Conservation (phyloP, 495 filamentous ascomycete genomes). For the Hypoxylon cercidicola region DNA sequence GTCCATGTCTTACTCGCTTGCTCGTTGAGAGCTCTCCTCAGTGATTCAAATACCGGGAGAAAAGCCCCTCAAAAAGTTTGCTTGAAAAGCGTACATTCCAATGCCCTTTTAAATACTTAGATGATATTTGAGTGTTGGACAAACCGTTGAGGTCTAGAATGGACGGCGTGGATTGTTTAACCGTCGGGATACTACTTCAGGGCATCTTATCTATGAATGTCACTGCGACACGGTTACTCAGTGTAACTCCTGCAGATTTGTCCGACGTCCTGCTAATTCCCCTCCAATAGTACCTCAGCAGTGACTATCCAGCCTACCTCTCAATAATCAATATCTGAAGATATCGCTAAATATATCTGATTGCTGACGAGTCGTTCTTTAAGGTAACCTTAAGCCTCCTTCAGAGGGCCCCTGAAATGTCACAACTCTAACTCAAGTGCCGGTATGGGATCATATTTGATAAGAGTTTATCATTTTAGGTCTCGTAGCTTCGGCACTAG, state of each 20-base stretch:
- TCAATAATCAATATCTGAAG: background rate
- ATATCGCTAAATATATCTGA: background rate
- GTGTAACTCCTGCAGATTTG: conserved; percentile 7
- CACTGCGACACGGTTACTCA: conserved; percentile 1
- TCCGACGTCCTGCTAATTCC: conserved; percentile 27
- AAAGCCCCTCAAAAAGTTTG: background rate
- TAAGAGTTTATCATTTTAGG: no score
- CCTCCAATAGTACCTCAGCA: background rate
- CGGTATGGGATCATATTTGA: no score
- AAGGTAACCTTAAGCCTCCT: background rate
- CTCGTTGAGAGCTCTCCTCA: no score
- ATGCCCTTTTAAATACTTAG: conserved; percentile 1
- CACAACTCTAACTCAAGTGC: no score
- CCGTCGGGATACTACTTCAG: conserved; percentile 13
- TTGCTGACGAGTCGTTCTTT: background rate
- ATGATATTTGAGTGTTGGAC: background rate
- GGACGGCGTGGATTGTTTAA: conserved; percentile 18
- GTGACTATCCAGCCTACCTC: conserved; percentile 2
- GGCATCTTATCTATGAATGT: conserved; percentile 1
- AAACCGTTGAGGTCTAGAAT: background rate
- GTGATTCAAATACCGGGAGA: no score
- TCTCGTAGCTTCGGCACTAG: no score
- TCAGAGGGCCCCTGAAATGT: no score
- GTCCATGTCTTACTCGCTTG: conserved; percentile 28
- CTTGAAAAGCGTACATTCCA: background rate